Base-by-base conservation (phyloP, 2,329 filamentous ascomycete genomes). In the Calycina herbarum region DNA sequence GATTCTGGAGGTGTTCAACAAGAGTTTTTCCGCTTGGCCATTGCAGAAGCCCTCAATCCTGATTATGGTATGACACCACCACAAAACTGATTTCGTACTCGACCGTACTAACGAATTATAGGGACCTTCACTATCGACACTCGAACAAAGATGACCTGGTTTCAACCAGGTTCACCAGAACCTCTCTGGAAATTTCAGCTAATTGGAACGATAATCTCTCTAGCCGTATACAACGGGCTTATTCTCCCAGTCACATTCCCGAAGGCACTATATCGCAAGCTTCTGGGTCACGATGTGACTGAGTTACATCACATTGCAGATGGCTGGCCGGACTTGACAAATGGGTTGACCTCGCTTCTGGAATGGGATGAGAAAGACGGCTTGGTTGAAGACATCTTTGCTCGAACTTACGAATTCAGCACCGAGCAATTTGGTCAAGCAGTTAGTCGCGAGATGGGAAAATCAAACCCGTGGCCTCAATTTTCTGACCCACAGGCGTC, bases 1-100 rank as follows among this genome's bases (percentile, higher is more conserved):
- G 95, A 99, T 76, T 93, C 94, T 59, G 95, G 95, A 56, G 95
- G 95, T 68, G 94, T 99, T 0, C 94, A 97, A 72, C 94, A 97
- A 76, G 95, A 99, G 69, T 98, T 97, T 76, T 98, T 99, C 79
- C 88, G 93, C 17, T 79, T 97, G 33, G 88, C 92, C 20, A 88
- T 97, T 71, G 86, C 87, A 0, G 89, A 96, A 73, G 91, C 91
- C 3, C 83, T 98, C 57, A 84, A 92, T 71, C 90, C 92, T 4
- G 84, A 88, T 56, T 92, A 91, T 73, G 93, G 35, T 38, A 38
- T 11, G 35, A 38, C 8, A 38, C 2, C 7, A 38, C 7, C 8
- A 38, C 8, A 6, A 11, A 38, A 38, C 2, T 29, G 27, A 29
- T 29, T 29, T 38, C 13, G 13, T 15, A 38, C 10, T 38, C 35